Evolutionary conservation across 2,329 filamentous ascomycete species (phyloP), one percentile per base, ranked within the genome.

Genomic region (Phialophora verrucosa): DNA sequence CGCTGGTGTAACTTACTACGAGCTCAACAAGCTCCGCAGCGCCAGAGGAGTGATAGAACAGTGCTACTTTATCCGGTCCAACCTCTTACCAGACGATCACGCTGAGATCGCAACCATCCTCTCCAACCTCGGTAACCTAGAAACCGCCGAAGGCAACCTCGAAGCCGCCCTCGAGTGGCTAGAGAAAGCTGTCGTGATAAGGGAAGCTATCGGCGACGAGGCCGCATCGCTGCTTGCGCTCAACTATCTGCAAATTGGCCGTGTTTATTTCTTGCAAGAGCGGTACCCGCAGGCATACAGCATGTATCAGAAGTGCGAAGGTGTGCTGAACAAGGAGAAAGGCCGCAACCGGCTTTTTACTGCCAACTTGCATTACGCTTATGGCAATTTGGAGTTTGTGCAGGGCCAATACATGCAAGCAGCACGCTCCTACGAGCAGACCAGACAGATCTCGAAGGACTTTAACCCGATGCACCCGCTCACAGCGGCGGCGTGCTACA

Each of bases 121-220:
- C 49, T 25, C 29, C 31, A 66, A 66, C 54, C 53, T 63, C 14
- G 64, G 64, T 38, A 66, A 66, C 60, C 7, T 66, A 11, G 64
- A 66, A 20, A 50, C 35, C 10, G 59, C 64, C 6, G 59, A 63
- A 17, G 60, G 51, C 51, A 66, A 64, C 25, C 32, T 56, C 4
- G 53, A 57, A 31, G 50, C 20, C 6, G 64, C 64, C 23, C 8
- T 20, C 3, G 64, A 58, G 3, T 32, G 12, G 29, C 32, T 66
- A 7, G 38, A 56, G 23, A 32, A 20, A 27, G 50, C 53, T 23
- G 49, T 31, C 31, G 10, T 7, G 6, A 58, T 64, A 17, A 42
- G 64, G 12, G 55, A 63, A 38, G 8, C 29, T 4, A 11, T 32
- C 12, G 64, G 59, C 20, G 64, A 64, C 53, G 50, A 63, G 27